These are phyloP conservation scores for Nematocida ausubeli DNA, from an alignment of 371 early-diverging fungal genomes.

Conservation along the genomic window DNA sequence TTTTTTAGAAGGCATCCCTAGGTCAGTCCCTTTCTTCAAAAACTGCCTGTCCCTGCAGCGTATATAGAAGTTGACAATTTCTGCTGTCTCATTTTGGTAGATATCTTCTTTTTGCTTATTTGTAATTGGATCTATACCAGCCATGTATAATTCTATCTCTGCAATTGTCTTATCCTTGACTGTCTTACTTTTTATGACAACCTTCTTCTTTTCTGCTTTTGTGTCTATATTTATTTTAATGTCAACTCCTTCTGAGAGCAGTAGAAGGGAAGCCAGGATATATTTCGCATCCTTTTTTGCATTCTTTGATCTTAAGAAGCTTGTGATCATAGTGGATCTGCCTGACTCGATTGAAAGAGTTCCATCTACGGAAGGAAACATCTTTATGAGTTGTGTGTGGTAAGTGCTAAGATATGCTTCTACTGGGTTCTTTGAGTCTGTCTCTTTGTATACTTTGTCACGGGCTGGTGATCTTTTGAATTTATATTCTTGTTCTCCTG, in stretches of 20 bases:
- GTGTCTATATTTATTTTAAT: not conserved
- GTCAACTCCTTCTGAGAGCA: not conserved
- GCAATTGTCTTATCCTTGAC: not conserved
- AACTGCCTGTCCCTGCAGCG: no score
- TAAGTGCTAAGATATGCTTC: not conserved
- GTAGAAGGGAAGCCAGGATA: not conserved
- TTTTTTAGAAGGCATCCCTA: not conserved
- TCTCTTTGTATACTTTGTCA: not conserved
- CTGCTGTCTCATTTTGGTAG: no score
- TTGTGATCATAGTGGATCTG: not conserved
- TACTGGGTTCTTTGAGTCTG: not conserved
- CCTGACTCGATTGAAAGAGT: not conserved
- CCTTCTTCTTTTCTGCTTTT: not conserved
- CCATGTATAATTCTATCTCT: not conserved
- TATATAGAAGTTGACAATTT: no score
- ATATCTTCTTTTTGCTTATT: no score
- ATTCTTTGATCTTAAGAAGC: not conserved
- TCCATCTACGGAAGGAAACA: conserved; percentile 2
- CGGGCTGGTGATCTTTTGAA: not conserved
- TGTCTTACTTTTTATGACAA: not conserved
- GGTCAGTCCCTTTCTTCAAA: no score
- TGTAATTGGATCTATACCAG: no score
- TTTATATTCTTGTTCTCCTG: not conserved
- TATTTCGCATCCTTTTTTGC: not conserved
- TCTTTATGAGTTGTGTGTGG: not conserved